Conservation (phyloP, 306 rosid species). For the Oxytropis ochrocephala region DNA sequence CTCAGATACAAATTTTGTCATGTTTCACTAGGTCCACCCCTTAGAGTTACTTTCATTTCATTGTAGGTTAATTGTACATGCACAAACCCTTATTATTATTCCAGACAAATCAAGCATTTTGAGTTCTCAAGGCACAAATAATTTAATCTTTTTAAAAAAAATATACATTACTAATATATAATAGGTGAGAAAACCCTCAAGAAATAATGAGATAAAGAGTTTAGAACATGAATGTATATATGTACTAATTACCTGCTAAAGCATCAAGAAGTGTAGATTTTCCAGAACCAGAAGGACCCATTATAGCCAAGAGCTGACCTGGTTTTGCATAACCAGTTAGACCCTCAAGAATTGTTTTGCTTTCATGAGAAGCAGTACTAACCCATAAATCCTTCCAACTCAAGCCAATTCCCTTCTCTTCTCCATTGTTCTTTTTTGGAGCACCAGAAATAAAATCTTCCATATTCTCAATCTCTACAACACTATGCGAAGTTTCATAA, state of each 20-base stretch:
- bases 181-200: too few relatives aligned
- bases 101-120: too few relatives aligned
- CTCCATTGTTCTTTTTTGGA: background rate
- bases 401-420: slow-evolving; percentile 33
- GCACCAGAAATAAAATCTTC: background rate
- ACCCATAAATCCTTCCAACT: slow-evolving; percentile 64
- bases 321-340: slow-evolving; percentile 60
- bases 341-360: slow-evolving; percentile 43
- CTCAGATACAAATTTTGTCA: too few relatives aligned
- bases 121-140: too few relatives aligned
- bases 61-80: too few relatives aligned
- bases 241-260: slow-evolving; percentile 35
- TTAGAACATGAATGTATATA: too few relatives aligned
- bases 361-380: slow-evolving; percentile 13
- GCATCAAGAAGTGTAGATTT: slow-evolving; percentile 69
- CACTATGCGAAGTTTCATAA: background rate
- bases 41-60: too few relatives aligned
- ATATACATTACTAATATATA: too few relatives aligned
- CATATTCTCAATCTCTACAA: slow-evolving; percentile 12
- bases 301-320: slow-evolving; percentile 58
- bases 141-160: too few relatives aligned
- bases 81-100: too few relatives aligned
- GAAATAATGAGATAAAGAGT: too few relatives aligned
- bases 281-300: slow-evolving; percentile 84
- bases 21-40: too few relatives aligned